Evolutionary conservation across 148 eudicot genomes (phyloP), one percentile per base, ranked within the genome.

Genomic region (Chenopodium suecicum): DNA sequence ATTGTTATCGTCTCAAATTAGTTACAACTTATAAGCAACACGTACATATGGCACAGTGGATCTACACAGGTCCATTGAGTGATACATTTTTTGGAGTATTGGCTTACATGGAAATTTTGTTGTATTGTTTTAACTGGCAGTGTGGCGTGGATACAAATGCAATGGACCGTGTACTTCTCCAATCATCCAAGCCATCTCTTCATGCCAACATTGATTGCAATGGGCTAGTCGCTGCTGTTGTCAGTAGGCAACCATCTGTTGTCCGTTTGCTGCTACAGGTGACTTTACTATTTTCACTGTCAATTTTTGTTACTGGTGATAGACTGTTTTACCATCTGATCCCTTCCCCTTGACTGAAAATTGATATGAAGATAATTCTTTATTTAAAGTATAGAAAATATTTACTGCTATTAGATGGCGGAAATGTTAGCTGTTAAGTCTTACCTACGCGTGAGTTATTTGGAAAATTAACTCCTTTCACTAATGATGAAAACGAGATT

Each of bases 171-270:
- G 89, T 94, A 66, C 87, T 96, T 81, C 89, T 96, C 16, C 94
- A 89, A 83, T 96, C 99, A 69, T 87, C 86, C 44, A 92, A 87
- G 84, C 99, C 99, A 75, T 88, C 90, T 84, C 91, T 94, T 72
- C 95, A 91, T 79, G 78, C 90, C 60, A 94, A 89, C 78, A 81
- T 87, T 52, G 87, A 92, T 85, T 96, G 97, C 85, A 89, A 80
- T 62, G 92, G 90, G 29, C 94, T 96, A 32, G 95, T 89, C 62
- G 99, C 97, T 78, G 99, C 99, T 76, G 84, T 96, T 77, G 94
- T 96, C 76, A 88, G 91, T 73, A 84, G 93, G 85, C 99, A 94
- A 83, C 84, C 88, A 67, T 82, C 94, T 47, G 88, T 87, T 80
- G 99, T 96, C 86, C 90, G 85, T 68, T 85, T 88, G 69, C 86